Evolutionary conservation across 139 green algal species (phyloP), one percentile per base, ranked within the genome.

Genomic region (Volvox reticuliferus): DNA sequence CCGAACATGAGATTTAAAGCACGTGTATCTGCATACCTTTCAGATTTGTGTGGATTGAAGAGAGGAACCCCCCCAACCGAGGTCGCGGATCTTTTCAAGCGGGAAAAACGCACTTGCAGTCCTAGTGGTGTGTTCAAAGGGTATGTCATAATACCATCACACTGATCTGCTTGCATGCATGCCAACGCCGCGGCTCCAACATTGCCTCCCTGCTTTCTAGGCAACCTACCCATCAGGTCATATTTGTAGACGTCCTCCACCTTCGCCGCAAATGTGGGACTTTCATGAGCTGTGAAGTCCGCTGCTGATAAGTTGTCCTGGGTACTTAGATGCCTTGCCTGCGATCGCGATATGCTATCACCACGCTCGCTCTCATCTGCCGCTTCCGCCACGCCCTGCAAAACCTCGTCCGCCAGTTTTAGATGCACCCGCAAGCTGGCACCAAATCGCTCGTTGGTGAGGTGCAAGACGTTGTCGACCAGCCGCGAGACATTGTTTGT

Each of bases 161-260:
- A 55, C 44, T 9, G 44, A 55, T 55, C 9, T 55, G 44, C 44
- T 14, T 55, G 44, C 44, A 14, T 55, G 44, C 44, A 55, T 55
- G 44, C 44, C 44, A 55, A 55, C 44, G 44, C 44, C 44, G 44
- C 44, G 44, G 44, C 9, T 9, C 44, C 44, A 5, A 55, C 44
- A 55, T 55, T 55, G 44, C 65, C 65, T 30, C 65, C 65, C 16
- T 73, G 9, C 2, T 12, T 30, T 24, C 65, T 73, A 12, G 32
- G 20, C 44, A 55, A 73, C 33, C 30, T 50, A 88, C 83, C 83
- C 30, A 92, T 68, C 33, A 91, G 79, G 37, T 92, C 88, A 80
- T 79, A 83, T 21, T 37, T 92, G n/a, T 65, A 92, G 26, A 80
- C 83, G 6, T 80, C 22, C 26, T 79, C 33, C 82, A 88, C 82